Base-by-base conservation (phyloP, 2,329 filamentous ascomycete genomes). In the Microsporum canis region DNA sequence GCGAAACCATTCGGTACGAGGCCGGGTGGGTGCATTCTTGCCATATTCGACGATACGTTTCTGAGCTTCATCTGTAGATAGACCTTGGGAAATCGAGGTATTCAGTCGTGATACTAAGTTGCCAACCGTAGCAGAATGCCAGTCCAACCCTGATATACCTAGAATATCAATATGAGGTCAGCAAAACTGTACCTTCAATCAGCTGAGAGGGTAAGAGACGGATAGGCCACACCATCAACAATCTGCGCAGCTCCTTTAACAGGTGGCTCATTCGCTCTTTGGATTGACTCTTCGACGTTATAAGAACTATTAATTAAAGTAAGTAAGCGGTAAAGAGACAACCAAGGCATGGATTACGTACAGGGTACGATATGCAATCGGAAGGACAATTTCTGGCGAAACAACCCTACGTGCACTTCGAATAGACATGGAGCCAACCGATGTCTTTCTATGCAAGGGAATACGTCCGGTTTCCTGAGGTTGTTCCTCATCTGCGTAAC, bases 1-100 rank as follows among this genome's bases (percentile, higher is more conserved):
- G 49, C 77, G 76, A 51, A 84, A 70, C 64, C 80, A 79, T 63
- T 80, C 81, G 3, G 84, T 86, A 12, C 84, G 83, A 1, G 87
- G 84, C 2, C 84, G 80, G 3, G 86, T 84, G 3, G 85, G 85
- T 5, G 80, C 79, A 68, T 91, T 91, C 62, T 75, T 81, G 39
- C 88, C 88, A 72, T 87, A 82, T 68, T 87, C 78, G 49, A 76
- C 76, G 5, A 82, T 70, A 41, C 82, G 80, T 29, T 80, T 77
- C 43, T 78, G 74, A 57, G 80, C 79, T 67, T 86, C 82, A 8
- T 84, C 79, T 3, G 71, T 67, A 0, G 84, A 86, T 0, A 91
- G 79, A 58, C 87, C 87, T 59, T 80, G 73, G 1, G 71, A 72
- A 12, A 77, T 69, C 12, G 84, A 84, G 4, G 80, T 82, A 1